phyloP scores from a whole-genome alignment of 2,329 filamentous ascomycete species.

The Metarhizium brunneum region DNA sequence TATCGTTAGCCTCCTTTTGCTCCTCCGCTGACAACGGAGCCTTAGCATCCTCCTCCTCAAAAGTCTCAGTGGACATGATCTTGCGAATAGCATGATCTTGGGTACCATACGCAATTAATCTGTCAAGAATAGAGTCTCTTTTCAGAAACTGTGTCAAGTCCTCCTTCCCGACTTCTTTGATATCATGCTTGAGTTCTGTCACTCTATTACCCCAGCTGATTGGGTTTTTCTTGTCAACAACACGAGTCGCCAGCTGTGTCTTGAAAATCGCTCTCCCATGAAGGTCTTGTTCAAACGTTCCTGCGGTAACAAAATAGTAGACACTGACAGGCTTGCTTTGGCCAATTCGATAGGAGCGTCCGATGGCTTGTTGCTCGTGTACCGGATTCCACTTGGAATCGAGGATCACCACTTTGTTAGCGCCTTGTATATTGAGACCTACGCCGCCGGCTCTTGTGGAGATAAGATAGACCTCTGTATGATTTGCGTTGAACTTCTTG shows the following conservation, averaged over 20 bases:
- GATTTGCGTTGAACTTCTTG: conserved; percentile 57
- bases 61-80: conserved; percentile 62
- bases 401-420: conserved; percentile 79
- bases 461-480: conserved; percentile 60
- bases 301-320: conserved; percentile 70
- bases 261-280: conserved; percentile 76
- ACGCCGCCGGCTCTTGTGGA: conserved; percentile 76
- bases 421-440: conserved; percentile 74
- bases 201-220: conserved; percentile 53
- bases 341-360: conserved; percentile 76
- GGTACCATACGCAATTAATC: conserved; percentile 29
- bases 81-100: conserved; percentile 34
- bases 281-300: conserved; percentile 69
- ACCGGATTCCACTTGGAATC: conserved; percentile 77
- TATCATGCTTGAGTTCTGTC: conserved; percentile 48
- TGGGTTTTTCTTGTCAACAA: conserved; percentile 76
- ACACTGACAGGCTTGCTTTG: conserved; percentile 75
- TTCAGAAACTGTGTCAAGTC: conserved; percentile 45
- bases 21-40: conserved; percentile 50
- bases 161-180: conserved; percentile 40
- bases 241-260: conserved; percentile 64
- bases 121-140: conserved; percentile 54
- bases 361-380: conserved; percentile 78
- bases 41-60: conserved; percentile 58
- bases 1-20: conserved; percentile 39